phyloP scores from a whole-genome alignment of 495 filamentous ascomycete species.

The Neurospora cerealis region DNA sequence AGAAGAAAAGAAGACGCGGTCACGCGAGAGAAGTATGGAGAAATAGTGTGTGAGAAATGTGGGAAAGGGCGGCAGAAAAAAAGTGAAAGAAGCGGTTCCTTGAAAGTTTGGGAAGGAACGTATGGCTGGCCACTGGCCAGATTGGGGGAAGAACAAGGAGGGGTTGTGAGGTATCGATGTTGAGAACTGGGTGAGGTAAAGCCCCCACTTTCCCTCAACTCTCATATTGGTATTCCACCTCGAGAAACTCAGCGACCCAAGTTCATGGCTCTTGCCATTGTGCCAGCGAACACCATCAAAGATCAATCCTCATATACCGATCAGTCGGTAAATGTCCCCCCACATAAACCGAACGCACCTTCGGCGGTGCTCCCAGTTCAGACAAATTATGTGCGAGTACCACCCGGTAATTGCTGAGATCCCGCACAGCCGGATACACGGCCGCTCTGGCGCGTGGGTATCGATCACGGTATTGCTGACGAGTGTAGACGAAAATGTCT shows the following conservation, averaged over 20 bases:
- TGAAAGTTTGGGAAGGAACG: not conserved
- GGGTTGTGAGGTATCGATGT: too few relatives aligned
- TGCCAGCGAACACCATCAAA: not conserved
- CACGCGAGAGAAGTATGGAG: too few relatives aligned
- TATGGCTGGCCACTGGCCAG: not conserved
- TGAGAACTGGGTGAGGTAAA: too few relatives aligned
- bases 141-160: not conserved
- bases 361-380: not conserved
- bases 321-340: not conserved
- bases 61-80: not conserved
- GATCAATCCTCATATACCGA: not conserved
- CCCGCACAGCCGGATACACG: not conserved
- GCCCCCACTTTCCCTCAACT: too few relatives aligned
- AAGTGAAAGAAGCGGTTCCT: not conserved
- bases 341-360: not conserved
- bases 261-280: too few relatives aligned
- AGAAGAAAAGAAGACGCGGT: not conserved
- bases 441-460: too few relatives aligned
- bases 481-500: not conserved
- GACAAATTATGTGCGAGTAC: not conserved
- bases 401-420: not conserved
- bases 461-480: not conserved
- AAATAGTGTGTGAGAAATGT: not conserved
- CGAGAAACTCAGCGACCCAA: too few relatives aligned
- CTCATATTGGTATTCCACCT: too few relatives aligned